phyloP scores from a whole-genome alignment of 116 monocot species.

The Trichopus zeylanicus region DNA sequence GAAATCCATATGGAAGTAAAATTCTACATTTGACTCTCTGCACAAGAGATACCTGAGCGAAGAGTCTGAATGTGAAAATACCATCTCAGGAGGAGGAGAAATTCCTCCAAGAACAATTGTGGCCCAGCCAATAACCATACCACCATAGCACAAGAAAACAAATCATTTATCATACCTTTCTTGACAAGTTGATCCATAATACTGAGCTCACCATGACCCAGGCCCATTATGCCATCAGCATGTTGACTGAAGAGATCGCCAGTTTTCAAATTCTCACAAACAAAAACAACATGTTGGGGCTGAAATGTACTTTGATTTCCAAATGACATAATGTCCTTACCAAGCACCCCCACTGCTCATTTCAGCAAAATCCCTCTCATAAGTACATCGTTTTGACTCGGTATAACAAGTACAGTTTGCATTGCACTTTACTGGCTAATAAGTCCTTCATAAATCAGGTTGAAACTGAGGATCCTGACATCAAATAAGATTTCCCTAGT shows the following conservation, averaged over 20 bases:
- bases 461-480: slow-evolving; percentile 86
- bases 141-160: slow-evolving; percentile 98
- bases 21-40: neutral
- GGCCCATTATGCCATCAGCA: slow-evolving; percentile 97
- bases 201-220: slow-evolving; percentile 94
- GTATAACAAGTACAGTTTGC: slow-evolving; percentile 63
- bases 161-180: slow-evolving; percentile 73
- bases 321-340: slow-evolving; percentile 80
- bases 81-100: slow-evolving; percentile 65
- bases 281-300: slow-evolving; percentile 81
- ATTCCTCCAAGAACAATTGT: slow-evolving; percentile 91
- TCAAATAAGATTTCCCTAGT: slow-evolving; percentile 3
- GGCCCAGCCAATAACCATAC: slow-evolving; percentile 93
- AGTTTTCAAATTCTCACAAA: slow-evolving; percentile 94
- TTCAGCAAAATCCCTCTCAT: slow-evolving; percentile 97
- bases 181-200: slow-evolving; percentile 95
- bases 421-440: slow-evolving; percentile 77
- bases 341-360: slow-evolving; percentile 94
- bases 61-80: slow-evolving; percentile 76
- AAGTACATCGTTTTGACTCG: slow-evolving; percentile 67
- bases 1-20: slow-evolving; percentile 30
- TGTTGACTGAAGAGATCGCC: slow-evolving; percentile 97
- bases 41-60: slow-evolving; percentile 59
- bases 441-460: slow-evolving; percentile 81
- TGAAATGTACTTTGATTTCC: slow-evolving; percentile 66